Percentiles rank a stretch among this genome's conserved stretches.
These are phyloP conservation scores for Sicyos baderoa DNA, from an alignment of 306 rosid genomes.

Conservation along the genomic window DNA sequence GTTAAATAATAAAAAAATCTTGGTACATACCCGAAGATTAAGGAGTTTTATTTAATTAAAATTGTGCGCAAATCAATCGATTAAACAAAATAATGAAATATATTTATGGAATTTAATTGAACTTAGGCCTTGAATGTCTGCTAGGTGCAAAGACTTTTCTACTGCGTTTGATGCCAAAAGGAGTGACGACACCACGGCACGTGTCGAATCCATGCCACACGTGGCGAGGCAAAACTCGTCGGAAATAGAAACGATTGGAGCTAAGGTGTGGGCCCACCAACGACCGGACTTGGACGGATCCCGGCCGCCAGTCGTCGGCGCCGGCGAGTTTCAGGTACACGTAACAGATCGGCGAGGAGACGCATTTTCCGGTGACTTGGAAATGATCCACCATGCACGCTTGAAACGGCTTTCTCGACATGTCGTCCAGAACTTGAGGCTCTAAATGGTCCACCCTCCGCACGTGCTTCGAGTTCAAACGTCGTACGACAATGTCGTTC, in stretches of 20 bases:
- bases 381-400: constrained; percentile 69
- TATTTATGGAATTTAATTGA: not conserved
- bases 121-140: not conserved
- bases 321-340: constrained; percentile 59
- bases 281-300: constrained; percentile 46
- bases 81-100: not conserved
- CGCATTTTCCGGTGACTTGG: constrained; percentile 48
- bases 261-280: constrained; percentile 37
- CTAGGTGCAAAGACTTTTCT: constrained; percentile 29
- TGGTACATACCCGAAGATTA: too few species aligned
- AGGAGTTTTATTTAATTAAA: too few species aligned
- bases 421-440: constrained; percentile 48
- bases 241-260: constrained; percentile 53
- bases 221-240: constrained; percentile 49
- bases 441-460: constrained; percentile 50
- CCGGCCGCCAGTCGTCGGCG: constrained; percentile 73
- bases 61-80: too few species aligned
- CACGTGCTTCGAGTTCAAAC: constrained; percentile 48
- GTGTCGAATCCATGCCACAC: constrained; percentile 74
- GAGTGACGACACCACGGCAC: constrained; percentile 57
- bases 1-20: too few species aligned
- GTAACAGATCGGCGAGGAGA: constrained; percentile 54
- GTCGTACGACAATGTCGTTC: constrained; percentile 48
- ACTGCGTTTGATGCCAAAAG: constrained; percentile 52
- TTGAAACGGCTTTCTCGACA: constrained; percentile 66